Evolutionary conservation across 257 asterid species (phyloP).

Genomic region (Nicotiana attenuata): DNA sequence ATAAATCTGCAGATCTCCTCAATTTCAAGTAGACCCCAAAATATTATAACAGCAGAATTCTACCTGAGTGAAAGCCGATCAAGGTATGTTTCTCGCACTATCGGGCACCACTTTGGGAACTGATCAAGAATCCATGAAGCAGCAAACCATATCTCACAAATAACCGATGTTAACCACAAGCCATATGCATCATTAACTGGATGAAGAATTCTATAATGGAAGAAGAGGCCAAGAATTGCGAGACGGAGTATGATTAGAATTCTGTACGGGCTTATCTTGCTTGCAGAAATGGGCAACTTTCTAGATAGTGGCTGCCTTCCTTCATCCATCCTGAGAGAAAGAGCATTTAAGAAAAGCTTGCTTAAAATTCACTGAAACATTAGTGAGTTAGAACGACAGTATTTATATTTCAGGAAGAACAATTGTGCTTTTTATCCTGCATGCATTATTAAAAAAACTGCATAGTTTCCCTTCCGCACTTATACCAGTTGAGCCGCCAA

Average conservation of each 20-base stretch:
- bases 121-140: conserved; percentile 93
- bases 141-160: conserved; percentile 95
- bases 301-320: conserved; percentile 94
- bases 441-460: neutral
- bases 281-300: conserved; percentile 70
- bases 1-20: neutral
- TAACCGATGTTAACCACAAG: conserved; percentile 85
- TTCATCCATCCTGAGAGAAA: conserved; percentile 76
- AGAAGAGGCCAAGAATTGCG: conserved; percentile 68
- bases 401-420: neutral
- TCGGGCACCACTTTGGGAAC: conserved; percentile 91
- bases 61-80: conserved; percentile 87
- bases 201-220: conserved; percentile 79
- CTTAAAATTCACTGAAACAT: neutral
- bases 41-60: neutral
- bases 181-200: conserved; percentile 77
- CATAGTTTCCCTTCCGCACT: neutral
- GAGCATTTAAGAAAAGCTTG: conserved; percentile 8
- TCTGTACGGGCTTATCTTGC: conserved; percentile 86
- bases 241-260: conserved; percentile 72
- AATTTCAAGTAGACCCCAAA: neutral
- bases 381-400: neutral
- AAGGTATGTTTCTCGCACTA: conserved; percentile 83
- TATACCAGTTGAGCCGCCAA: neutral
- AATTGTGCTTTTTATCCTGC: neutral